A percentile compares a stretch with the other conserved stretches of the same genome.
These are phyloP conservation scores for Termitomyces sp. DNA, from an alignment of 768 basidiomycete genomes.

Conservation along the genomic window DNA sequence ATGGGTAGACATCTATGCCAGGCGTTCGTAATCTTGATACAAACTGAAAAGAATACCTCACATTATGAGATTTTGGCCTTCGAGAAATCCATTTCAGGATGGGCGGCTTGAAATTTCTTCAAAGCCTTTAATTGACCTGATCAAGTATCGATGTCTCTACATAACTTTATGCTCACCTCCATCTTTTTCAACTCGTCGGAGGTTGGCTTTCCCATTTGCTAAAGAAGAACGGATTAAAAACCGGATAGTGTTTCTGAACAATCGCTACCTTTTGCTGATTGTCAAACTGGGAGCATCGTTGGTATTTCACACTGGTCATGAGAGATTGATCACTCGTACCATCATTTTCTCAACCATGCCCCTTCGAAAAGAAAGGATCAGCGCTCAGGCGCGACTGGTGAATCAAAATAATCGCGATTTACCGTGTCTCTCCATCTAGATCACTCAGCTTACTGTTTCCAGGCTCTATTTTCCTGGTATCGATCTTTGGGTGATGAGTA, in stretches of 20 bases:
- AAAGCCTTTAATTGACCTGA: slow-evolving; percentile 48
- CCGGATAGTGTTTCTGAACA: neutral
- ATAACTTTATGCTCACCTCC: slow-evolving; percentile 48
- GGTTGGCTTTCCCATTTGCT: slow-evolving; percentile 96
- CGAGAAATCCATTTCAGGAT: slow-evolving; percentile 94
- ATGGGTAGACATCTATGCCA: neutral
- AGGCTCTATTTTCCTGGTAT: slow-evolving; percentile 93
- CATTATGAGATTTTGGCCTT: slow-evolving; percentile 72
- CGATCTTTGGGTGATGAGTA: slow-evolving; percentile 93
- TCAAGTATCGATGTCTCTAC: neutral
- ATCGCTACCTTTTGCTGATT: slow-evolving; percentile 64
- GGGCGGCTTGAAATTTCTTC: slow-evolving; percentile 82
- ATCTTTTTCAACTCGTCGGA: slow-evolving; percentile 92
- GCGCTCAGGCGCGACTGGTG: neutral
- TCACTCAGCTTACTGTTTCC: slow-evolving; percentile 95
- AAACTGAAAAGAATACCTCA: neutral
- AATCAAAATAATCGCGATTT: neutral
- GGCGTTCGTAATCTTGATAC: neutral
- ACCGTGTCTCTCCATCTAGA: slow-evolving; percentile 93
- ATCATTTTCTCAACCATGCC: slow-evolving; percentile 99
- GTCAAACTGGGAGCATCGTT: slow-evolving; percentile 50
- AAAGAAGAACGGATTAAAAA: slow-evolving; percentile 7
- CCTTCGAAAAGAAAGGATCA: slow-evolving; percentile 33
- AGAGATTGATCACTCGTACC: slow-evolving; percentile 47
- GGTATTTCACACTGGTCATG: neutral